Conservation (phyloP, 1,284 basidiomycete genomes). For the Cryptococcus sp. region DNA sequence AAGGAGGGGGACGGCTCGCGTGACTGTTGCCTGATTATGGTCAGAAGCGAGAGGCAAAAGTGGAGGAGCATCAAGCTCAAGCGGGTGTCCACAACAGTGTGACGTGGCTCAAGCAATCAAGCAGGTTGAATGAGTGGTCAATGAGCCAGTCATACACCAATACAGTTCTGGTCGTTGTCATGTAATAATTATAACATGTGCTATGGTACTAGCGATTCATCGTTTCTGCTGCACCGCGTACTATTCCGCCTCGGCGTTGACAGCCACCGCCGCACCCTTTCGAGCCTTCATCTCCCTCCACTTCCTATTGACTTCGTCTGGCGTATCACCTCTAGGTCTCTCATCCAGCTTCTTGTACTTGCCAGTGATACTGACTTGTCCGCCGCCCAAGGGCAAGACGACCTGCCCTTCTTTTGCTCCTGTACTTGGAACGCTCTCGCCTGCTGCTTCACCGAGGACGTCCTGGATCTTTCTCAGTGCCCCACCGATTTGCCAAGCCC, state of each 20-base stretch:
- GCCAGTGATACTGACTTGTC: slow-evolving; percentile 61
- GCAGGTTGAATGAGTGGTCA: no score
- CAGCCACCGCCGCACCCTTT: slow-evolving; percentile 5
- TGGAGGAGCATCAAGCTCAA: no score
- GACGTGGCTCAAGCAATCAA: no score
- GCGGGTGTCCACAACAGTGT: no score
- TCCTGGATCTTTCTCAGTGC: slow-evolving; percentile 31
- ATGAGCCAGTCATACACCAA: neutral
- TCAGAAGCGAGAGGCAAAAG: no score
- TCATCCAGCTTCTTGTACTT: slow-evolving; percentile 69
- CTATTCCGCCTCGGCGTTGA: neutral
- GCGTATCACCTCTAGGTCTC: slow-evolving; percentile 67
- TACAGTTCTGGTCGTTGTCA: no score
- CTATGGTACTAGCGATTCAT: slow-evolving; percentile 4
- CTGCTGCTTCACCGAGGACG: slow-evolving; percentile 39
- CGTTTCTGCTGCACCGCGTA: neutral
- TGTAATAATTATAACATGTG: no score
- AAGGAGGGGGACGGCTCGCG: no score
- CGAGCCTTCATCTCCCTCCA: slow-evolving; percentile 60
- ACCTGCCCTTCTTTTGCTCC: slow-evolving; percentile 8
- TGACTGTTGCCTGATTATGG: no score
- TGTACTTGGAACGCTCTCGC: slow-evolving; percentile 23
- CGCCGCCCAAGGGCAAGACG: slow-evolving; percentile 70
- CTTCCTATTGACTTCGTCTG: slow-evolving; percentile 72
- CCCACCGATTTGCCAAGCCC: slow-evolving; percentile 64